These are phyloP conservation scores for Salpingoeca rosetta DNA, from an alignment of 78 protist species.

Conservation along the genomic window DNA sequence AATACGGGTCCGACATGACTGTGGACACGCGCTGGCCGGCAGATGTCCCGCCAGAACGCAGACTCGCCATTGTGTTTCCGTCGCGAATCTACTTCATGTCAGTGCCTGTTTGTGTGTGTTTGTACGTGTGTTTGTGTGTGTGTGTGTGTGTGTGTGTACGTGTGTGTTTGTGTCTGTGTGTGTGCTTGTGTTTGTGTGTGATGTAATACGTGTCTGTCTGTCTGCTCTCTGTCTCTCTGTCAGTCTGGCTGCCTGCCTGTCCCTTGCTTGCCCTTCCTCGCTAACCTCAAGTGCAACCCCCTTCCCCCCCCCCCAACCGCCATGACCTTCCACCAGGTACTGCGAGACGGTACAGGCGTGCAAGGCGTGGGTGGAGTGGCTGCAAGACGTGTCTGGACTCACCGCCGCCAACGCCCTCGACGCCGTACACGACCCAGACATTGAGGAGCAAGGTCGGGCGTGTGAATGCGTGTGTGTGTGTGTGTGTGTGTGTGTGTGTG, in stretches of 20 bases:
- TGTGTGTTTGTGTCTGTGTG: neutral
- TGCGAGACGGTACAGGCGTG: too few species aligned
- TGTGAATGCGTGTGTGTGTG: too few species aligned
- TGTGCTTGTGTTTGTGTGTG: neutral
- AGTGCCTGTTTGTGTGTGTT: neutral
- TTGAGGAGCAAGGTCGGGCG: too few species aligned
- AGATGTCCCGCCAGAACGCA: neutral
- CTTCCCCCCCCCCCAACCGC: too few species aligned
- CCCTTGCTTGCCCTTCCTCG: too few species aligned
- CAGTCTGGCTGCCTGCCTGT: neutral
- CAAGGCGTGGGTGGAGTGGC: too few species aligned
- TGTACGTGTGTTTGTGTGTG: neutral
- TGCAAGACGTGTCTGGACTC: too few species aligned
- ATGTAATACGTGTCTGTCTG: neutral
- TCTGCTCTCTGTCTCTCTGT: neutral
- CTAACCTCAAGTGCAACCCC: too few species aligned
- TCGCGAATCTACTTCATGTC: neutral
- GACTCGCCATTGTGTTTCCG: neutral
- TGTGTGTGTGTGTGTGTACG: neutral
- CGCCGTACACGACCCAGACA: too few species aligned
- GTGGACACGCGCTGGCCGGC: neutral
- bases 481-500: too few species aligned
- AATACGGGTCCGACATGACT: neutral
- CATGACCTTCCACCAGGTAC: too few species aligned
- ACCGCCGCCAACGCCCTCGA: too few species aligned